Evolutionary conservation across 352 stramenopile genomes (phyloP).

Genomic region (Phytophthora aleatoria): DNA sequence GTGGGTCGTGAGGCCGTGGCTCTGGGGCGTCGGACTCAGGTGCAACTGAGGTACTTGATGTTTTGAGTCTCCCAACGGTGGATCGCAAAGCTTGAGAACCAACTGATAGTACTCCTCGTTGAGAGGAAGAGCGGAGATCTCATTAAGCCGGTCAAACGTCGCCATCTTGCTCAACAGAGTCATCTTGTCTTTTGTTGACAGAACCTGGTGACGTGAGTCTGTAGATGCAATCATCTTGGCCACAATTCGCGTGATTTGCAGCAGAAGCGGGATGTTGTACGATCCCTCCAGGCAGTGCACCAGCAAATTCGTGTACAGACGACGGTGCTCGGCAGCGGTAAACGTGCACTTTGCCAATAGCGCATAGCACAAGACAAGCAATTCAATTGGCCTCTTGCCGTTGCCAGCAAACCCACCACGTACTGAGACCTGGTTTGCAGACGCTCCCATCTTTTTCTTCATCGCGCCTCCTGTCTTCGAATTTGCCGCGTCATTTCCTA

Average conservation of each 20-base stretch:
- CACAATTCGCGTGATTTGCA: slow-evolving; percentile 86
- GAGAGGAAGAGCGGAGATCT: slow-evolving; percentile 83
- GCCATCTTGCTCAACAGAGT: slow-evolving; percentile 87
- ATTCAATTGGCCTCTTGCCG: slow-evolving; percentile 75
- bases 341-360: slow-evolving; percentile 86
- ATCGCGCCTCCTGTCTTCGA: slow-evolving; percentile 27
- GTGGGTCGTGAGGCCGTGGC: slow-evolving; percentile 70
- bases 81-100: slow-evolving; percentile 78
- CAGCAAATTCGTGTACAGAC: slow-evolving; percentile 83
- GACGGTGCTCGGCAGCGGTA: slow-evolving; percentile 65
- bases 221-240: slow-evolving; percentile 61
- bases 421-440: slow-evolving; percentile 27
- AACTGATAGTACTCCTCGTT: slow-evolving; percentile 83
- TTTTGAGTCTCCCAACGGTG: slow-evolving; percentile 55
- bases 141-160: slow-evolving; percentile 84
- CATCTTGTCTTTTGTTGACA: slow-evolving; percentile 90
- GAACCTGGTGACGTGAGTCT: slow-evolving; percentile 56
- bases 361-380: slow-evolving; percentile 81
- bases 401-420: slow-evolving; percentile 20
- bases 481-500: slow-evolving; percentile 32
- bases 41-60: slow-evolving; percentile 64
- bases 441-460: slow-evolving; percentile 51
- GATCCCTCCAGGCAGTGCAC: slow-evolving; percentile 88
- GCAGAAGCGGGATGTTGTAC: slow-evolving; percentile 79
- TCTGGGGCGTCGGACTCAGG: slow-evolving; percentile 62